Conservation (phyloP, 768 basidiomycete genomes). For the Punctularia strigosozonata region DNA sequence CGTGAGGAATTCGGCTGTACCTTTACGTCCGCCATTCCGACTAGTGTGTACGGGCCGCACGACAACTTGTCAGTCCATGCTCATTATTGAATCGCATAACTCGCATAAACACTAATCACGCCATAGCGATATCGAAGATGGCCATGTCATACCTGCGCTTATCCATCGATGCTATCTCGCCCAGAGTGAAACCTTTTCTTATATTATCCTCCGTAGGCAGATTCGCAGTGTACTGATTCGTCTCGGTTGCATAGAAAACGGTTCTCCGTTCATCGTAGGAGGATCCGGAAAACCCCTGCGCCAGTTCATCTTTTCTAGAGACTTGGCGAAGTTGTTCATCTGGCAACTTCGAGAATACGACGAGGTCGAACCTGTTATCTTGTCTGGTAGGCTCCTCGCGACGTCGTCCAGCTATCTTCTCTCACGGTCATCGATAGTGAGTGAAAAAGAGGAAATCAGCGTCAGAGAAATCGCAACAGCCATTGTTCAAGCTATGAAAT, state of each 20-base stretch:
- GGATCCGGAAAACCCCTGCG: conserved; percentile 88
- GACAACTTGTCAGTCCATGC: conserved; percentile 99
- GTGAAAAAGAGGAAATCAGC: conserved; percentile 88
- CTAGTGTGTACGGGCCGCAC: conserved; percentile 90
- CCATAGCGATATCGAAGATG: conserved; percentile 69
- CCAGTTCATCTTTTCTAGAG: conserved; percentile 95
- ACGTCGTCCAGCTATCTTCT: not conserved
- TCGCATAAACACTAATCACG: not conserved
- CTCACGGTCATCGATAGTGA: conserved; percentile 35
- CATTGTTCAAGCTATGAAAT: conserved; percentile 77
- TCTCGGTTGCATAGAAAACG: conserved; percentile 40
- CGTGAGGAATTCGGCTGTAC: conserved; percentile 91
- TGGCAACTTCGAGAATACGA: conserved; percentile 88
- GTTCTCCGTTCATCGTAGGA: conserved; percentile 74
- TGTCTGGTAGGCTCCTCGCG: conserved; percentile 47
- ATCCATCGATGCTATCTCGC: conserved; percentile 91
- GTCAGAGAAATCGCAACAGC: conserved; percentile 85
- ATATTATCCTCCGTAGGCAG: not conserved
- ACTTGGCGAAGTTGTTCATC: conserved; percentile 91
- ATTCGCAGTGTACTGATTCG: not conserved
- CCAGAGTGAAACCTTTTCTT: conserved; percentile 45
- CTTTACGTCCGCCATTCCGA: conserved; percentile 95
- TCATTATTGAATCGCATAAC: conserved; percentile 10
- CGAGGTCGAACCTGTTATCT: conserved; percentile 85
- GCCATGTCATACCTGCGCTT: conserved; percentile 91